phyloP scores from a whole-genome alignment of 1,284 basidiomycete species.

The Blastosporella zonata region DNA sequence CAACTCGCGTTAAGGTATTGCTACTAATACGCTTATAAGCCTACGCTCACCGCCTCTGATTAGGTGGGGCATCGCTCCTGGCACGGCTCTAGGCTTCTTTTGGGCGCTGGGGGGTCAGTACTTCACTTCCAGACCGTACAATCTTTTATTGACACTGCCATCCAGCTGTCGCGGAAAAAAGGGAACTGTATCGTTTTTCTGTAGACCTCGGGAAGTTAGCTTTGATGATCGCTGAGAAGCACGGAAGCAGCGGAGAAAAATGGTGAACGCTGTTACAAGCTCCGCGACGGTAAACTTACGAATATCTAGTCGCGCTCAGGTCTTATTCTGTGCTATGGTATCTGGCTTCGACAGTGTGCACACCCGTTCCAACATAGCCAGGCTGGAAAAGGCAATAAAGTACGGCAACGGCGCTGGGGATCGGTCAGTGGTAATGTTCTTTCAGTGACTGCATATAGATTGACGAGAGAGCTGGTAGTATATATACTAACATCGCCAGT shows the following conservation, averaged over 20 bases:
- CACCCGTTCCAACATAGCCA: constrained; percentile 57
- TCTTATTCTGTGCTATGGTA: constrained; percentile 59
- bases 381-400: constrained; percentile 59
- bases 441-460: not conserved
- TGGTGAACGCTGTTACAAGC: constrained; percentile 37
- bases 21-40: not conserved
- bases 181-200: constrained; percentile 63
- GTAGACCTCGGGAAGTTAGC: constrained; percentile 64
- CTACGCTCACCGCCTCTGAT: not conserved
- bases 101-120: constrained; percentile 61
- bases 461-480: constrained; percentile 30
- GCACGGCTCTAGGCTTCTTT: constrained; percentile 65
- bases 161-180: constrained; percentile 53
- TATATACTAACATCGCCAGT: constrained; percentile 58
- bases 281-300: constrained; percentile 3
- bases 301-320: constrained; percentile 50
- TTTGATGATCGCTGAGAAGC: constrained; percentile 57
- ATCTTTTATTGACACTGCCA: constrained; percentile 1
- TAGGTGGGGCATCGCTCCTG: constrained; percentile 64
- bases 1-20: constrained; percentile 57
- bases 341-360: constrained; percentile 67
- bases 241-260: constrained; percentile 64
- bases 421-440: constrained; percentile 37
- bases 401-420: constrained; percentile 68
- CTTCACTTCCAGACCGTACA: not conserved